These are phyloP conservation scores for Saprolegnia diclina DNA, from an alignment of 352 stramenopile species.

Conservation along the genomic window DNA sequence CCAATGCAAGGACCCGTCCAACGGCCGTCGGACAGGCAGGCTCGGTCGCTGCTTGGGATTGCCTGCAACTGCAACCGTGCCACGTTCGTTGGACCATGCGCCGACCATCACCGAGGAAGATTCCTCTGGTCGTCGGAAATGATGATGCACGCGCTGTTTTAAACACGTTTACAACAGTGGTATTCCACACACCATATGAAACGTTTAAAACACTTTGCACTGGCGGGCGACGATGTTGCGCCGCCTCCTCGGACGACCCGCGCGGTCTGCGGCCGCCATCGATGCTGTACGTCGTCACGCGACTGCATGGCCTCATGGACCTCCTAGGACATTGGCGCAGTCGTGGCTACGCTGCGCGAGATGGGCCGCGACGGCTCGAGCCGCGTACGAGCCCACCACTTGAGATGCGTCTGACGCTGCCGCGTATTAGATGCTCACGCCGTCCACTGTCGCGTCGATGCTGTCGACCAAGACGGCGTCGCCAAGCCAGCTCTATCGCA, in stretches of 20 bases:
- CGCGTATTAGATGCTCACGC: slow-evolving; percentile 9
- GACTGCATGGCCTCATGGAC: background rate
- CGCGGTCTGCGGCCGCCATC: slow-evolving; percentile 11
- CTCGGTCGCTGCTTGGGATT: no score
- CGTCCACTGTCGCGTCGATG: background rate
- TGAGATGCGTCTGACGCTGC: no score
- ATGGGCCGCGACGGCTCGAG: slow-evolving; percentile 16
- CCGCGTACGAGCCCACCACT: background rate
- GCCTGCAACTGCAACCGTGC: no score
- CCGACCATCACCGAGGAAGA: no score
- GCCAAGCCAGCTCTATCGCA: slow-evolving; percentile 47
- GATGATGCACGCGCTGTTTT: no score
- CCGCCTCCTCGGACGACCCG: slow-evolving; percentile 1
- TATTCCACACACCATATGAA: background rate
- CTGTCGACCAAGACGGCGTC: background rate
- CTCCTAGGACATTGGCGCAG: slow-evolving; percentile 11
- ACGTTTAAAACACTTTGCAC: slow-evolving; percentile 4
- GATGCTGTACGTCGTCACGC: slow-evolving; percentile 3
- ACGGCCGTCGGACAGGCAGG: no score
- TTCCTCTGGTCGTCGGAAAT: no score
- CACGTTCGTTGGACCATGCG: no score
- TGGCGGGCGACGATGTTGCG: slow-evolving; percentile 9
- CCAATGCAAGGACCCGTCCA: no score
- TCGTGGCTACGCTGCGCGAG: slow-evolving; percentile 13
- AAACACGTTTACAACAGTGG: background rate